Evolutionary conservation across 495 filamentous ascomycete genomes (phyloP).

Genomic region (Lasiosphaeriaceae sp.): DNA sequence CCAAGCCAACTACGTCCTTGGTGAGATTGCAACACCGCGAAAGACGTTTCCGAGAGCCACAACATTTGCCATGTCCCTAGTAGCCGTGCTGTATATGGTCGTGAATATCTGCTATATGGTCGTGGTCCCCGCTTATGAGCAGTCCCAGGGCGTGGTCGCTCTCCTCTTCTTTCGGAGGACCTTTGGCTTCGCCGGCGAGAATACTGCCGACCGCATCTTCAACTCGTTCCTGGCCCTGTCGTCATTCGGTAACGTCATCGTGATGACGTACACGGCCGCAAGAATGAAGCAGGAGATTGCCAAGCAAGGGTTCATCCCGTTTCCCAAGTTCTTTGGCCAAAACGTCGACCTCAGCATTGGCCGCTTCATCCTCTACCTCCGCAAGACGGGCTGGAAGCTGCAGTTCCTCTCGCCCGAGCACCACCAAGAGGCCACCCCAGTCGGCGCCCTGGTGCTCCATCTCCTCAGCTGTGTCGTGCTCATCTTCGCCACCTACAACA

Average conservation of each 20-base stretch:
- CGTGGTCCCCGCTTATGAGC: slow-evolving; percentile 20
- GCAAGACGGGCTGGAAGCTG: slow-evolving; percentile 2
- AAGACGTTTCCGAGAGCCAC: slow-evolving; percentile 36
- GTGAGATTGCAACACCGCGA: slow-evolving; percentile 41
- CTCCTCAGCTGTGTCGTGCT: slow-evolving; percentile 41
- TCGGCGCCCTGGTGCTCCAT: slow-evolving; percentile 40
- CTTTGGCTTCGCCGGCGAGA: slow-evolving; percentile 10
- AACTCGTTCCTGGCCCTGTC: slow-evolving; percentile 27
- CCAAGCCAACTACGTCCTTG: slow-evolving; percentile 44
- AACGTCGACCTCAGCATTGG: slow-evolving; percentile 34
- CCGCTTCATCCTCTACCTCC: slow-evolving; percentile 15
- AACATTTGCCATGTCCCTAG: slow-evolving; percentile 26
- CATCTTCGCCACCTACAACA: slow-evolving; percentile 26
- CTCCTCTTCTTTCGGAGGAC: slow-evolving; percentile 19
- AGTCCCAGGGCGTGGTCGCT: slow-evolving; percentile 13
- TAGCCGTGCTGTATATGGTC: slow-evolving; percentile 37
- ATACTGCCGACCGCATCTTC: slow-evolving; percentile 13
- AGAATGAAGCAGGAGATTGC: slow-evolving; percentile 53
- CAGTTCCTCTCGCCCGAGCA: slow-evolving; percentile 5
- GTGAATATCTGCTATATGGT: slow-evolving; percentile 44
- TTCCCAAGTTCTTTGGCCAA: slow-evolving; percentile 40
- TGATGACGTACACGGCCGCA: slow-evolving; percentile 49
- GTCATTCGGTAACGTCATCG: slow-evolving; percentile 28
- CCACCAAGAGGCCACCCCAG: slow-evolving; percentile 36
- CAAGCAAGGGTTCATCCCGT: slow-evolving; percentile 50